phyloP scores from a whole-genome alignment of 345 rosid genomes.

The Melastoma malabathricum region DNA sequence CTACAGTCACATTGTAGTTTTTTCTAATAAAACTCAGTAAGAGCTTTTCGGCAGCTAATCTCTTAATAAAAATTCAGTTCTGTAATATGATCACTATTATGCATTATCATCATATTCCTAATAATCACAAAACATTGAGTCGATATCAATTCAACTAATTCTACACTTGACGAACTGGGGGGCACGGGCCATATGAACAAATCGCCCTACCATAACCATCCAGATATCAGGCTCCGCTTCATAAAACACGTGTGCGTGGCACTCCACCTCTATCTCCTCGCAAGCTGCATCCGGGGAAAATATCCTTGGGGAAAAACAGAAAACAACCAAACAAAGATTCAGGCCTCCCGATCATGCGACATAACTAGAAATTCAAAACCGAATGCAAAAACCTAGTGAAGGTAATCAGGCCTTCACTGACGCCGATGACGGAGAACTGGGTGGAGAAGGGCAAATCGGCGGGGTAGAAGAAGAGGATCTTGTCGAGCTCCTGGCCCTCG shows the following conservation, averaged over 20 bases:
- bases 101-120: too few relatives aligned
- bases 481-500: conserved; percentile 90
- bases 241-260: conserved; percentile 82
- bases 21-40: too few relatives aligned
- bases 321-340: conserved; percentile 3
- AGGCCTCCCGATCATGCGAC: neutral
- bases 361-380: neutral
- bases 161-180: neutral
- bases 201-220: conserved; percentile 78
- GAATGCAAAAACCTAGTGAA: conserved; percentile 48
- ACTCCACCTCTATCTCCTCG: conserved; percentile 93
- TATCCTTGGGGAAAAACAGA: conserved; percentile 34
- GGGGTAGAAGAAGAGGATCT: conserved; percentile 82
- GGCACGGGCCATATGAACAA: conserved; percentile 2
- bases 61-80: too few relatives aligned
- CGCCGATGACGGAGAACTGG: conserved; percentile 87
- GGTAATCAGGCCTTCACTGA: conserved; percentile 92
- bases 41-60: too few relatives aligned
- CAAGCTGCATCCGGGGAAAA: conserved; percentile 97
- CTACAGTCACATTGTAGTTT: too few relatives aligned
- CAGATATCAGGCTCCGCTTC: conserved; percentile 90
- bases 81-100: too few relatives aligned
- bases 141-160: too few relatives aligned
- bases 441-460: conserved; percentile 70
- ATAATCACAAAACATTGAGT: too few relatives aligned